Evolutionary conservation across 2,329 filamentous ascomycete genomes (phyloP).

Genomic region (Fusarium mangiferae): DNA sequence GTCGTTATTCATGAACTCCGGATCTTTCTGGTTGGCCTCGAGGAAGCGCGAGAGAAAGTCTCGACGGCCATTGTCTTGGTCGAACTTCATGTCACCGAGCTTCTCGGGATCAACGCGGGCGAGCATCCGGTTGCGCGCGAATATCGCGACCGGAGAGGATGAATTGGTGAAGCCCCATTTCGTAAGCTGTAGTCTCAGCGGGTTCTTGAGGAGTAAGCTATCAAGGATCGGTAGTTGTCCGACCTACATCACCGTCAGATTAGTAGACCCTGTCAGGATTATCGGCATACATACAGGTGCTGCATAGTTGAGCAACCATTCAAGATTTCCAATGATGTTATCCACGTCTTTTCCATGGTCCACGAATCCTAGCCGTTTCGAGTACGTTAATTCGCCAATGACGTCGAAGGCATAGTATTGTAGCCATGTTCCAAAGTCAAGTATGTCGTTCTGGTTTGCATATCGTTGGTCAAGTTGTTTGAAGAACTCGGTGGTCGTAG

Average conservation of each 20-base stretch:
- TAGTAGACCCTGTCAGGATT: neutral
- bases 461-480: neutral
- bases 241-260: neutral
- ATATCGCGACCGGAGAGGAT: neutral
- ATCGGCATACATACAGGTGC: neutral
- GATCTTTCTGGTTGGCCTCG: constrained; percentile 19
- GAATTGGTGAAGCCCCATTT: constrained; percentile 1
- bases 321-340: constrained; percentile 23
- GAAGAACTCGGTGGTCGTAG: neutral
- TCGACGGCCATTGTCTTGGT: neutral
- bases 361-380: constrained; percentile 26
- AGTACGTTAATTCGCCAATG: constrained; percentile 21
- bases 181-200: neutral
- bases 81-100: neutral
- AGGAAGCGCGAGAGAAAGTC: constrained; percentile 28
- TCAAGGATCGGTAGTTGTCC: constrained; percentile 10
- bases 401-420: constrained; percentile 39
- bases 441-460: neutral
- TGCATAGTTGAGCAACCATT: constrained; percentile 32
- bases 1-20: constrained; percentile 15
- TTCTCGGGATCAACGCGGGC: neutral
- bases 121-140: neutral
- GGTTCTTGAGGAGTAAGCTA: constrained; percentile 3
- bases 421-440: constrained; percentile 28
- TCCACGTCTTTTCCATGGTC: constrained; percentile 27